These are phyloP conservation scores for Thalassiosira exigua DNA, from an alignment of 352 stramenopile species.

Conservation along the genomic window DNA sequence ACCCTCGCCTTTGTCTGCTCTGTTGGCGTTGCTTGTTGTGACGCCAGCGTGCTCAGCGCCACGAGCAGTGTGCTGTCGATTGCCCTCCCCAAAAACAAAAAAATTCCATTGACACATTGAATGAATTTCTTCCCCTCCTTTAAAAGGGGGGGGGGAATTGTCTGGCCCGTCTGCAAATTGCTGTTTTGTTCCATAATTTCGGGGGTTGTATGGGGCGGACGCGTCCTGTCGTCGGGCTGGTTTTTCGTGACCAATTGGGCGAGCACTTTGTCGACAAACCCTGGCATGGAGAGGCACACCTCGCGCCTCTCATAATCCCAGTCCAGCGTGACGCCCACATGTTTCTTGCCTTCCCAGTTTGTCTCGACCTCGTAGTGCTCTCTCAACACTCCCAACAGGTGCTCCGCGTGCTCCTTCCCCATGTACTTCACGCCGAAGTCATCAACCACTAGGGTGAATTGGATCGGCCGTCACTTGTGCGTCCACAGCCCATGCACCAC, in stretches of 20 bases:
- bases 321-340: slow-evolving; percentile 43
- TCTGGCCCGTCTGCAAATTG: slow-evolving; percentile 2
- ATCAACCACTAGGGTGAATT: slow-evolving; percentile 42
- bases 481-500: slow-evolving; percentile 28
- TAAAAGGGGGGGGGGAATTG: too few relatives aligned
- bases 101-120: slow-evolving; percentile 38
- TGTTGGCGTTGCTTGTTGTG: slow-evolving; percentile 7
- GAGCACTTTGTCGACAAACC: slow-evolving; percentile 21
- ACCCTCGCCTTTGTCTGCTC: not conserved
- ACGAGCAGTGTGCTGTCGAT: slow-evolving; percentile 46
- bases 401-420: too few relatives aligned
- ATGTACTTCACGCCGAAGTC: slow-evolving; percentile 54
- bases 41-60: slow-evolving; percentile 30
- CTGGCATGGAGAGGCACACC: slow-evolving; percentile 35
- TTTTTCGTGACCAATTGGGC: too few relatives aligned
- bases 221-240: too few relatives aligned
- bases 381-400: slow-evolving; percentile 33
- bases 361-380: slow-evolving; percentile 23
- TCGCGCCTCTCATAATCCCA: slow-evolving; percentile 48
- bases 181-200: slow-evolving; percentile 32
- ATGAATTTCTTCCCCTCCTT: not conserved
- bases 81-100: slow-evolving; percentile 41
- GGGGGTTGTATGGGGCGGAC: slow-evolving; percentile 7
- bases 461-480: slow-evolving; percentile 31
- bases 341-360: slow-evolving; percentile 28